These are phyloP conservation scores for Alternaria sp. DNA, from an alignment of 2,329 filamentous ascomycete genomes.

Conservation along the genomic window DNA sequence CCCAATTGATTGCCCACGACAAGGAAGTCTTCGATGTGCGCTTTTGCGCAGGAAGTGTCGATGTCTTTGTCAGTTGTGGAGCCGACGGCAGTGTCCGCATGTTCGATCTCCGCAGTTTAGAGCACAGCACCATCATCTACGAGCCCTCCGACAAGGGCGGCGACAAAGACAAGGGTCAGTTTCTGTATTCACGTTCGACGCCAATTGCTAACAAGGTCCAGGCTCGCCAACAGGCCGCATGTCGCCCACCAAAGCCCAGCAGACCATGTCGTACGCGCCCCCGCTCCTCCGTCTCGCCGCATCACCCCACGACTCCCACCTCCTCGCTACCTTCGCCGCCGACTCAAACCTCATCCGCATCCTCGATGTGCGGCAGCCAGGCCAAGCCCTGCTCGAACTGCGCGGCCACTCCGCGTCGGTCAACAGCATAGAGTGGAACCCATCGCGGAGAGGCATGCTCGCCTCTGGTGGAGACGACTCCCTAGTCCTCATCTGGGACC, in stretches of 20 bases:
- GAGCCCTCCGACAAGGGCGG: conserved; percentile 87
- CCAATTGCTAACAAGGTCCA: conserved; percentile 15
- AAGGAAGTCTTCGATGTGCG: conserved; percentile 99
- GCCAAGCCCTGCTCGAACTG: conserved; percentile 91
- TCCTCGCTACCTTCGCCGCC: conserved; percentile 95
- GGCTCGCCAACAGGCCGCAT: conserved; percentile 60
- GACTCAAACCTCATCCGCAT: conserved; percentile 93
- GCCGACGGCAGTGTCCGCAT: conserved; percentile 97
- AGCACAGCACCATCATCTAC: conserved; percentile 99
- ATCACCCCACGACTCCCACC: conserved; percentile 92
- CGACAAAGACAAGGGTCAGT: conserved; percentile 52
- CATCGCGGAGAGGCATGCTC: conserved; percentile 81
- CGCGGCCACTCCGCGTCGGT: conserved; percentile 84
- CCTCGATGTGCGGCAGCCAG: conserved; percentile 93
- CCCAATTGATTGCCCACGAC: conserved; percentile 96
- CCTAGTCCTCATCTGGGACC: conserved; percentile 90
- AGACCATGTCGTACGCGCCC: conserved; percentile 69
- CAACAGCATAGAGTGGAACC: conserved; percentile 97
- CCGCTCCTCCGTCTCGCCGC: conserved; percentile 83
- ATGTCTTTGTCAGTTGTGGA: conserved; percentile 97
- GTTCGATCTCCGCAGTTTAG: conserved; percentile 95
- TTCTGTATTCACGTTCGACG: background rate
- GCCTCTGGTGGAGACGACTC: conserved; percentile 93
- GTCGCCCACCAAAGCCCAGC: conserved; percentile 76
- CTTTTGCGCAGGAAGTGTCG: conserved; percentile 97